Conservation (phyloP, 1,139 yeast genomes). For the Geotrichum carabidarum region DNA sequence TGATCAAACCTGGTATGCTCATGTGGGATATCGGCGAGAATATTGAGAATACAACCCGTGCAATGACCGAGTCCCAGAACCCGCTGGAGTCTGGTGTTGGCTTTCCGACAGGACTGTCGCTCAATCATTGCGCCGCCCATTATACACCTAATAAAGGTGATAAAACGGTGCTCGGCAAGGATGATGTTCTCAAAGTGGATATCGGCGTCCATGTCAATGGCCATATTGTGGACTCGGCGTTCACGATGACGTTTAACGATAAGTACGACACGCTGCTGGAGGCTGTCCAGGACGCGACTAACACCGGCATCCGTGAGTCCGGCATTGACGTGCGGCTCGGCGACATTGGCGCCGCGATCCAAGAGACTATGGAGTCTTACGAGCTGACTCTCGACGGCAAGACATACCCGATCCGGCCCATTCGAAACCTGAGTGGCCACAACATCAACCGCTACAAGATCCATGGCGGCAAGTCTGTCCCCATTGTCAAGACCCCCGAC, state of each 20-base stretch:
- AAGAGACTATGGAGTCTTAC: conserved; percentile 95
- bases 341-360: conserved; percentile 91
- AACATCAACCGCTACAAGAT: conserved; percentile 76
- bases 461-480: conserved; percentile 94
- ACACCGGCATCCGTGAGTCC: conserved; percentile 85
- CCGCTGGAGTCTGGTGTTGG: conserved; percentile 76
- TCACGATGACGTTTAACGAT: conserved; percentile 81
- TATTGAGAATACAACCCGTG: conserved; percentile 78
- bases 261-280: conserved; percentile 72
- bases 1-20: conserved; percentile 84
- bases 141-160: conserved; percentile 97
- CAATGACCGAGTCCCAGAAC: conserved; percentile 61
- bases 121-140: conserved; percentile 94
- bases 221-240: conserved; percentile 90
- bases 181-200: conserved; percentile 94
- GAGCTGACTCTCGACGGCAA: conserved; percentile 88
- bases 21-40: conserved; percentile 85
- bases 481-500: conserved; percentile 89
- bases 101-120: conserved; percentile 90
- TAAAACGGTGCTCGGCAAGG: conserved; percentile 67
- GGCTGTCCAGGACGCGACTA: conserved; percentile 89
- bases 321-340: conserved; percentile 94
- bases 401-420: conserved; percentile 75
- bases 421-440: conserved; percentile 90
- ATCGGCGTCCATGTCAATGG: conserved; percentile 96